Base-by-base conservation (phyloP, 345 rosid genomes). In the Noccaea caerulescens region DNA sequence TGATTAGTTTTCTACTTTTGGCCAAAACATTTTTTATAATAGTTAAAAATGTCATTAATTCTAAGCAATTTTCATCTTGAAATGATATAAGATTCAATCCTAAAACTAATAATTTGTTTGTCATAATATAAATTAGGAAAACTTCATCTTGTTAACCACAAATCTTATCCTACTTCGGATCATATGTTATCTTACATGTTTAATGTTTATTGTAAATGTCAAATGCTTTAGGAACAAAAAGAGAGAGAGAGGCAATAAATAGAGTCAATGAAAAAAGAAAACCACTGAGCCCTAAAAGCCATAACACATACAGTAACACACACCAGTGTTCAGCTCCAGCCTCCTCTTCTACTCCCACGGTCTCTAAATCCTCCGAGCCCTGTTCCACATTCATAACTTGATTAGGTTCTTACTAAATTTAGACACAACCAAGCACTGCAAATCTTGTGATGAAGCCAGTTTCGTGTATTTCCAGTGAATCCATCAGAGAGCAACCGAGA, bases 361-460 rank as follows among this genome's bases (percentile, higher is more conserved):
- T 86, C 91, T 42, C 88, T 87, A 55, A 69, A 87, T 55, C 88
- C 82, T 18, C 87, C 85, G 36, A 63, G 69, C 20, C 86, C 88
- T 83, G 83, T 69, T 72, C 60, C 61, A 49, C 44, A 54, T 13
- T 3, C 56, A 38, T 25, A 23, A 27, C 9, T 57, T 20, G 23
- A 14, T 36, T n/a, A 56, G 61, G 12, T 34, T 13, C 10, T 5
- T 23, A 25, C 39, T 36, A 36, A 36, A 36, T 36, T 36, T 4
- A 13, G 5, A 56, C 39, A 58, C 45, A 42, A 58, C 64, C 36
- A 58, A 69, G 18, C 18, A 18, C 10, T 56, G 5, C 7, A 72
- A 47, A 30, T 13, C 34, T 37, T 49, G 3, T 25, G 36, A 34
- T 39, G 63, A 18, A 32, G 51, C 60, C 18, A 45, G 38, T 7